Base-by-base conservation (phyloP, 1,284 basidiomycete species). In the Rhizoctonia solani region DNA sequence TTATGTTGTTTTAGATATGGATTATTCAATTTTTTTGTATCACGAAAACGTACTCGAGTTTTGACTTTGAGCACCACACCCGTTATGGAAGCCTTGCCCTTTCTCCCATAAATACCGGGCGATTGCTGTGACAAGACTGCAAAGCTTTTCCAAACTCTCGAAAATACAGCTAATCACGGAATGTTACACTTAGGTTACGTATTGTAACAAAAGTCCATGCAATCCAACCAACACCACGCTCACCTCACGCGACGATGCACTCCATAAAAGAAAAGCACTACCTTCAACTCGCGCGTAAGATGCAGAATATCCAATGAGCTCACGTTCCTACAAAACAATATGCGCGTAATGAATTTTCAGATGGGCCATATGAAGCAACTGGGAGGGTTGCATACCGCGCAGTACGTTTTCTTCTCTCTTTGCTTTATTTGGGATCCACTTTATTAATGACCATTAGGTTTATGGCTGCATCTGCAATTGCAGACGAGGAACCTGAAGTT, bases 341-440 rank as follows among this genome's bases (percentile, higher is more conserved):
- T 63, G 59, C 44, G 34, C 27, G 59, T 63, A 2, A 63, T 63
- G 59, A 63, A 39, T 30, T 63, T 63, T 41, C 59, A 63, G 37
- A 63, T 63, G 59, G 59, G 59, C 9, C 59, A 63, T 23, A 63
- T 63, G 59, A 63, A 53, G 25, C 59, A 63, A 21, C n/a, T 63
- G 16, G 59, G 47, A 42, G 59, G 46, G 9, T 49, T 63, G 47
- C 59, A 63, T 27, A 63, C 59, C 32, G 59, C 59, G 21, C 59
- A 63, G 59, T 63, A 25, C 37, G 59, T 53, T 3, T n/a, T 11
- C 13, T n/a, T 13, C 46, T 39, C 14, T 21, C 13, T 21, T 16
- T 4, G 19, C 14, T 21, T 16, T 44, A 50, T 42, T 8, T 21
- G 41, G 29, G 34, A 16, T 23, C 16, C 4, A 14, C 6, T 53